Base-by-base conservation (phyloP, 2,329 filamentous ascomycete genomes). In the Talaromyces marneffei region DNA sequence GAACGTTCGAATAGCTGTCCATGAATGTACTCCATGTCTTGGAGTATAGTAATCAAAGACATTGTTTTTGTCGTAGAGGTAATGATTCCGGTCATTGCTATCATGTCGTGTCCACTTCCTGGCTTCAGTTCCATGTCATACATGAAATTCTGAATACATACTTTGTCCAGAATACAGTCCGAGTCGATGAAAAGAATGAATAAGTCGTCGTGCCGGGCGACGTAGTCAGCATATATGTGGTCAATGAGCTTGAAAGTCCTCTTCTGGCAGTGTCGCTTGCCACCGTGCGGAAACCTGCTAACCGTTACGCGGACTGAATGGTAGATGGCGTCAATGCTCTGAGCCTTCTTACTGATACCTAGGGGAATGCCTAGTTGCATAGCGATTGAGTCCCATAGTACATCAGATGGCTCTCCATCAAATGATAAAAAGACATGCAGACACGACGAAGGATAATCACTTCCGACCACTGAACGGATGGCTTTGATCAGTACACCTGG, bases 111-210 rank as follows among this genome's bases (percentile, higher is more conserved):
- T 71, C 90, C 87, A 77, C 92, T 96, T 59, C 92, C 92, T 0
- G 93, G 93, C 74, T 93, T 96, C 63, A 97, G 81, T 75, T 97
- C 92, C 94, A 97, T 97, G 73, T 97, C 93, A 75, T 94, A 97
- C 79, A 97, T 90, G 76, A 97, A 97, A 74, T 97, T 97, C 73
- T 97, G 93, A 63, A 97, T 85, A 73, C 93, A 97, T 42, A 92
- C 86, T 62, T 87, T 85, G 78, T 97, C 93, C 55, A 97, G 80
- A 64, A 97, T 94, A 75, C 94, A 97, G 73, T 97, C 93, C 0
- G 92, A 97, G 77, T 97, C 93, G 72, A 97, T 97, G 77, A 97
- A 97, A 10, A 97, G 84, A 58, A 97, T 88, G 73, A 97, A 97
- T 0, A 97, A 80, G 68, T 97, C 91, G 75, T 97, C 93, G 71